Evolutionary conservation across 495 filamentous ascomycete genomes (phyloP).

Genomic region (Neurospora discreta): DNA sequence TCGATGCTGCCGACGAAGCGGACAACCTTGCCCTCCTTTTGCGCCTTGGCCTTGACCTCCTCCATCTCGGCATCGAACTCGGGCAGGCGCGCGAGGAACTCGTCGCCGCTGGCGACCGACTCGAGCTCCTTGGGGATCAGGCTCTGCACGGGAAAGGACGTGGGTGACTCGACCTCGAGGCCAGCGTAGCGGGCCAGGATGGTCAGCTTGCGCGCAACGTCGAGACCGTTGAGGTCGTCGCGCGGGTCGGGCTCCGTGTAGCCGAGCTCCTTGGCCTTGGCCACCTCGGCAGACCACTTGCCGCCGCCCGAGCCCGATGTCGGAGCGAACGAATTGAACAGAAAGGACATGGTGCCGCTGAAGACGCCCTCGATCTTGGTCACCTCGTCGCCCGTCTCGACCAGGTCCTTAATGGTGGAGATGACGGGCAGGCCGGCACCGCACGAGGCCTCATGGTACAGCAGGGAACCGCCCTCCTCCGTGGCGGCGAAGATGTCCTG

Average conservation of each 20-base stretch:
- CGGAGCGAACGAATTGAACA: slow-evolving; percentile 91
- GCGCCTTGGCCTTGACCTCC: slow-evolving; percentile 61
- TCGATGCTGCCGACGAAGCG: slow-evolving; percentile 92
- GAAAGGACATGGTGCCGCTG: slow-evolving; percentile 88
- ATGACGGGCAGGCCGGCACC: slow-evolving; percentile 88
- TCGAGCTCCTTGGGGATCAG: slow-evolving; percentile 80
- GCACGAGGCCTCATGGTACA: slow-evolving; percentile 90
- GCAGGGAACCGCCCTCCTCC: slow-evolving; percentile 50
- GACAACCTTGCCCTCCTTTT: slow-evolving; percentile 80
- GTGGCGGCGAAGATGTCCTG: slow-evolving; percentile 64
- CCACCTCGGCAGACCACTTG: slow-evolving; percentile 79
- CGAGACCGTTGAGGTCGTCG: slow-evolving; percentile 91
- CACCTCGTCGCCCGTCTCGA: slow-evolving; percentile 81
- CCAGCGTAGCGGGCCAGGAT: slow-evolving; percentile 81
- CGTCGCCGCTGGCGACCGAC: slow-evolving; percentile 55
- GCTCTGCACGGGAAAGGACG: slow-evolving; percentile 81
- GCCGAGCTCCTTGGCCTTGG: slow-evolving; percentile 83
- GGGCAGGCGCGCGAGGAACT: slow-evolving; percentile 68
- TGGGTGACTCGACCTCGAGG: slow-evolving; percentile 62
- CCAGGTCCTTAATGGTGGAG: slow-evolving; percentile 78
- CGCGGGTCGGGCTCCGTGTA: slow-evolving; percentile 96
- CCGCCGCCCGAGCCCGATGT: slow-evolving; percentile 48
- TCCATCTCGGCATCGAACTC: slow-evolving; percentile 81
- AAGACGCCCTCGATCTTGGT: slow-evolving; percentile 90
- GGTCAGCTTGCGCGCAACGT: slow-evolving; percentile 93